These are phyloP conservation scores for Fusarium sarcochroum DNA, from an alignment of 2,329 filamentous ascomycete species.

Conservation along the genomic window DNA sequence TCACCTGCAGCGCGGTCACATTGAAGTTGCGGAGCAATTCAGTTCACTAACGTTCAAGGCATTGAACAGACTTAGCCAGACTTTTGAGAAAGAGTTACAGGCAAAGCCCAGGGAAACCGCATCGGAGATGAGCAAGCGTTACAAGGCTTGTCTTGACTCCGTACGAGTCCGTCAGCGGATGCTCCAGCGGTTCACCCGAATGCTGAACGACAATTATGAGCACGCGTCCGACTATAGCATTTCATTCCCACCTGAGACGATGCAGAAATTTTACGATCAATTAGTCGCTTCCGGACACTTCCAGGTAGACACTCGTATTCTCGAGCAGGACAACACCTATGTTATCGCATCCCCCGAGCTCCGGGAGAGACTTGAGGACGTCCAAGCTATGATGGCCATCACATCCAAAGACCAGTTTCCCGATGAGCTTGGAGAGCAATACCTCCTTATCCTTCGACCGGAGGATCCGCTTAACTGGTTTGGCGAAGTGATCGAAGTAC, in stretches of 20 bases:
- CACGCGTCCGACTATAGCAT: slow-evolving; percentile 97
- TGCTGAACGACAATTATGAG: slow-evolving; percentile 93
- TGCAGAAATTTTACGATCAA: slow-evolving; percentile 84
- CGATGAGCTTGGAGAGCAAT: slow-evolving; percentile 81
- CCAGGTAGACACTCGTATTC: slow-evolving; percentile 79
- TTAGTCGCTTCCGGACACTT: slow-evolving; percentile 89
- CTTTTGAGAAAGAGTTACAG: slow-evolving; percentile 93
- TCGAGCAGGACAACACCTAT: slow-evolving; percentile 82
- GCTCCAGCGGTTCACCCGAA: slow-evolving; percentile 93
- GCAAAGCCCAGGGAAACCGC: slow-evolving; percentile 86
- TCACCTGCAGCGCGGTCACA: slow-evolving; percentile 91
- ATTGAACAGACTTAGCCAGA: slow-evolving; percentile 86
- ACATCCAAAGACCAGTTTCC: slow-evolving; percentile 68
- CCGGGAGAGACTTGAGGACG: slow-evolving; percentile 81
- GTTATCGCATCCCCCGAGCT: slow-evolving; percentile 88
- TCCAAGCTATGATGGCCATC: slow-evolving; percentile 86
- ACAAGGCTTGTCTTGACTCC: slow-evolving; percentile 95
- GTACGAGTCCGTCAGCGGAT: slow-evolving; percentile 96
- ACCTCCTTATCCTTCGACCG: slow-evolving; percentile 86
- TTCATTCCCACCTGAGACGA: slow-evolving; percentile 74
- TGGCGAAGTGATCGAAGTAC: slow-evolving; percentile 79
- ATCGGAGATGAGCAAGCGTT: slow-evolving; percentile 94
- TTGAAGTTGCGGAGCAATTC: slow-evolving; percentile 98
- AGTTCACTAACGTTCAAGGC: slow-evolving; percentile 94
- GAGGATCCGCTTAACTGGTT: slow-evolving; percentile 86